A percentile compares a stretch with the other conserved stretches of the same genome.
Evolutionary conservation across 768 basidiomycete genomes (phyloP).

Genomic region (Postia placenta): DNA sequence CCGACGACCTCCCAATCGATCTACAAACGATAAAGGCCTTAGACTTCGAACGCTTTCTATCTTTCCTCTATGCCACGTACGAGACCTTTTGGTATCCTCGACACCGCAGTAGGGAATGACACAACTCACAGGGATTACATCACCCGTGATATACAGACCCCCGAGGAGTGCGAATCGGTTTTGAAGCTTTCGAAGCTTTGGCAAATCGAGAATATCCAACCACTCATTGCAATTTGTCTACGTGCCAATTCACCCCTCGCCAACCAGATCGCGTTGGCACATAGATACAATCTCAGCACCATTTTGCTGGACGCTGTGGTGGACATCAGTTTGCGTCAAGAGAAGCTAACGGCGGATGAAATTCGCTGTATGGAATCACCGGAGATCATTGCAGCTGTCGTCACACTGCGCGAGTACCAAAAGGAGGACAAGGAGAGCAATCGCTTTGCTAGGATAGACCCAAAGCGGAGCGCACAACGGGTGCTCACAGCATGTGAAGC

Average conservation of each 20-base stretch:
- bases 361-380: too few species aligned
- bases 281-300: not conserved
- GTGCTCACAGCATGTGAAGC: too few species aligned
- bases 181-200: not conserved
- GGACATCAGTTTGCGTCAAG: too few species aligned
- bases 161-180: not conserved
- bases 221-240: not conserved
- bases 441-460: too few species aligned
- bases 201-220: not conserved
- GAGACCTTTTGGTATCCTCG: too few species aligned
- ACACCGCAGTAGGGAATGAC: too few species aligned
- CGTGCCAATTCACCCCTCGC: not conserved
- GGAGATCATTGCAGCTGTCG: too few species aligned
- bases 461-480: too few species aligned
- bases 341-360: too few species aligned
- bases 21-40: slow-evolving; percentile 26
- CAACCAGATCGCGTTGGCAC: not conserved
- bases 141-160: not conserved
- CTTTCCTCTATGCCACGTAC: slow-evolving; percentile 9
- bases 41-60: slow-evolving; percentile 24
- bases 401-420: too few species aligned
- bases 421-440: too few species aligned
- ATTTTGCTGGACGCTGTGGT: not conserved
- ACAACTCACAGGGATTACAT: not conserved
- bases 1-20: slow-evolving; percentile 23